Percentiles rank a stretch among this genome's conserved stretches.
phyloP scores from a whole-genome alignment of 2,329 filamentous ascomycete genomes.

The Mariannaea elegans region DNA sequence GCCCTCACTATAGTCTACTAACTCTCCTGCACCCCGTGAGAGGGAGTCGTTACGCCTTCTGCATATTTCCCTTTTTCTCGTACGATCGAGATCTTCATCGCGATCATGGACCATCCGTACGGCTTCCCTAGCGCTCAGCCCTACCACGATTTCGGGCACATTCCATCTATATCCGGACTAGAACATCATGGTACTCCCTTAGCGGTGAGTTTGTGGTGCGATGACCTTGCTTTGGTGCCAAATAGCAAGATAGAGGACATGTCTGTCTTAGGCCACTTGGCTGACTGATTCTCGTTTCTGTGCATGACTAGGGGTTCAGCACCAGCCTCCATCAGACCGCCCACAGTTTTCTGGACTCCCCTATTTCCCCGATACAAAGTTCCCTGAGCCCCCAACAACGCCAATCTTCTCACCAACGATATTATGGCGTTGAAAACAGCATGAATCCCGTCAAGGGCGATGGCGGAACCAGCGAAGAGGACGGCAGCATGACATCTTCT shows the following conservation, averaged over 20 bases:
- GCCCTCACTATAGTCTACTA: not conserved
- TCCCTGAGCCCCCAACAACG: slow-evolving; percentile 37
- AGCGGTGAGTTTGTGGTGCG: slow-evolving; percentile 55
- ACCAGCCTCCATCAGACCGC: slow-evolving; percentile 40
- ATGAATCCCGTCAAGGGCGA: slow-evolving; percentile 41
- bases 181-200: slow-evolving; percentile 65
- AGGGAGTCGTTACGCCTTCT: not conserved
- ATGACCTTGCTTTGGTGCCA: slow-evolving; percentile 32
- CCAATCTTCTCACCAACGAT: slow-evolving; percentile 32
- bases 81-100: not conserved
- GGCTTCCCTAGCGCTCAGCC: slow-evolving; percentile 58
- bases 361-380: slow-evolving; percentile 58
- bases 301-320: slow-evolving; percentile 48
- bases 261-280: not conserved
- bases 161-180: slow-evolving; percentile 60
- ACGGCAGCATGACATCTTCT: slow-evolving; percentile 58
- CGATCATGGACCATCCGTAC: slow-evolving; percentile 61
- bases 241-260: slow-evolving; percentile 7
- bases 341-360: slow-evolving; percentile 48
- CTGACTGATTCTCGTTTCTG: slow-evolving; percentile 14
- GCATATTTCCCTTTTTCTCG: not conserved
- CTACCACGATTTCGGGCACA: slow-evolving; percentile 63
- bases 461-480: slow-evolving; percentile 59
- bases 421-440: slow-evolving; percentile 28
- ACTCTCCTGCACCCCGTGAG: not conserved